Evolutionary conservation across 345 rosid genomes (phyloP), one percentile per base, ranked within the genome.

Genomic region (Gossypium mustelinum): DNA sequence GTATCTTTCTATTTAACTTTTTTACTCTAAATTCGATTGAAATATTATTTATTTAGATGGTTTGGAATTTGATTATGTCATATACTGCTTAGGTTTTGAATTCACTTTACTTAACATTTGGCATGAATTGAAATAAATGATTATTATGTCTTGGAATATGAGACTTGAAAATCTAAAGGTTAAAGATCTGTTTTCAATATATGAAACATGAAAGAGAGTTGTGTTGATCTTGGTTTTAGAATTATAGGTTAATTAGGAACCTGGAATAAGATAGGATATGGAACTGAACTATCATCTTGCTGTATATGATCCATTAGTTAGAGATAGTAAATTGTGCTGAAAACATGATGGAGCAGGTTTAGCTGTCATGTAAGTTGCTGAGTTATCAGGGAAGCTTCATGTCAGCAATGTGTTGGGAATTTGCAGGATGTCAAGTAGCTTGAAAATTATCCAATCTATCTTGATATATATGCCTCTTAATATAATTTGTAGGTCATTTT

Each of bases 1-100:
- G 97, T 89, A 85, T 74, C 80, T 48, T 72, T 44, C 3, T 75
- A 43, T 50, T 52, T 56, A 14, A 51, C 17, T 44, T 1, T 45
- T 13, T 11, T 16, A 50, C 48, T 61, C 7, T 14, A 17, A 41
- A 51, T 48, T 48, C 24, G 17, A n/a, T 11, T 39, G 25, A 50
- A n/a, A 29, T 14, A 29, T 51, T 27, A 17, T 22, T 22, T 47
- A 44, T 27, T 60, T 52, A 62, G 50, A 62, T 73, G 55, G 76
- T 61, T 29, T 24, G 63, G 27, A 39, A 3, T 24, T 57, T 27
- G 27, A 4, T 54, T 29, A 29, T 70, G 25, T 52, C 47, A 24
- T 68, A 13, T n/a, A 45, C 24, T 63, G 2, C 55, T 67, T 47
- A 20, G 12, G 54, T 67, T 10, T 66, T 25, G 6, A 50, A 12